These are phyloP conservation scores for Corylus avellana DNA, from an alignment of 306 rosid genomes.

Conservation along the genomic window DNA sequence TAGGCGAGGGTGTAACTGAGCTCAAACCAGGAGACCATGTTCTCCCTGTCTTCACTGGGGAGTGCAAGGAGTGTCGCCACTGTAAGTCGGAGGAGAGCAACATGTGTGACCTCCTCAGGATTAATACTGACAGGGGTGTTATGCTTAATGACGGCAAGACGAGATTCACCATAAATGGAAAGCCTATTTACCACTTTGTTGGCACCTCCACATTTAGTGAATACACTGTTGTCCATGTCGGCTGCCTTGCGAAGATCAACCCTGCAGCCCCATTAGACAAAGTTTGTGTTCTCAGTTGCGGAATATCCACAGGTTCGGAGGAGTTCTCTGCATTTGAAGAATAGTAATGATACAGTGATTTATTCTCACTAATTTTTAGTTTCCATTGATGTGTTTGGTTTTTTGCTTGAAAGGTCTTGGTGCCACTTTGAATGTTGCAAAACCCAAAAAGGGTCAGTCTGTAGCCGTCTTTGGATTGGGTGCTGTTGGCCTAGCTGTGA, in stretches of 20 bases:
- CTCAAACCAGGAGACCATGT: slow-evolving; percentile 89
- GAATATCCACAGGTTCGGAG: slow-evolving; percentile 78
- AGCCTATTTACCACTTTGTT: slow-evolving; percentile 76
- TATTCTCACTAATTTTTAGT: not conserved
- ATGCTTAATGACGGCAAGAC: slow-evolving; percentile 68
- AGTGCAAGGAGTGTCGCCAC: slow-evolving; percentile 80
- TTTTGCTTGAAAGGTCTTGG: slow-evolving; percentile 62
- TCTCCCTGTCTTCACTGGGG: slow-evolving; percentile 91
- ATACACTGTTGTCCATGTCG: slow-evolving; percentile 76
- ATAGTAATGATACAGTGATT: not conserved
- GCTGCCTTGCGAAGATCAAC: slow-evolving; percentile 83
- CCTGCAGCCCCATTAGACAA: slow-evolving; percentile 91
- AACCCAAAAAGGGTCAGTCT: slow-evolving; percentile 72
- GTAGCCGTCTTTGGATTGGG: slow-evolving; percentile 90
- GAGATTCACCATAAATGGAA: slow-evolving; percentile 70
- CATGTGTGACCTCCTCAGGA: slow-evolving; percentile 89
- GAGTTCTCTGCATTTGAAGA: not conserved
- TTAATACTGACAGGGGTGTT: slow-evolving; percentile 82
- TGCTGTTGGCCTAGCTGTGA: slow-evolving; percentile 92
- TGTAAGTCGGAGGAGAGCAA: slow-evolving; percentile 91
- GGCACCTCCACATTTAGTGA: slow-evolving; percentile 95
- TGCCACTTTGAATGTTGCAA: slow-evolving; percentile 88
- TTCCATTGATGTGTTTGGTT: not conserved
- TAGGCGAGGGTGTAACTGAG: slow-evolving; percentile 88
- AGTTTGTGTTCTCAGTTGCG: slow-evolving; percentile 91